Conservation (phyloP, 2,329 filamentous ascomycete genomes). For the Pochonia chlamydosporia region DNA sequence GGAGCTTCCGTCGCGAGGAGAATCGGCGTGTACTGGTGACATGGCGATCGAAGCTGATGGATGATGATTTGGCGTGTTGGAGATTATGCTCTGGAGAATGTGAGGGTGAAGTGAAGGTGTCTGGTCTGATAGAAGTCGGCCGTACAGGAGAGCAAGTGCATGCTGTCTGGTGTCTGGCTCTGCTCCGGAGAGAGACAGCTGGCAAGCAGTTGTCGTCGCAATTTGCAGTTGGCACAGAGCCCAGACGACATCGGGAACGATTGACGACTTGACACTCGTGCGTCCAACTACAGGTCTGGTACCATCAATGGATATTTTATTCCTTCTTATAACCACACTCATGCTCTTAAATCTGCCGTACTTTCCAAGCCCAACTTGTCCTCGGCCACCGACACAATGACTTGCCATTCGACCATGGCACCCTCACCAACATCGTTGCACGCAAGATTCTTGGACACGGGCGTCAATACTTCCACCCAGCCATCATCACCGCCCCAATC, state of each 20-base stretch:
- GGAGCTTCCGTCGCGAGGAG: slow-evolving; percentile 1
- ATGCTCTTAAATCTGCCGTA: not conserved
- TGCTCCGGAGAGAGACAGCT: not conserved
- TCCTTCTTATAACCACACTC: too few relatives aligned
- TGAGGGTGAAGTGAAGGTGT: slow-evolving; percentile 11
- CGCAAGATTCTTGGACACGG: slow-evolving; percentile 71
- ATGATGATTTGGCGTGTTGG: not conserved
- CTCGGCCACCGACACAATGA: slow-evolving; percentile 64
- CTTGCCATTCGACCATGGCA: slow-evolving; percentile 76
- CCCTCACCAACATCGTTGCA: slow-evolving; percentile 81
- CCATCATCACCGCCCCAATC: slow-evolving; percentile 60
- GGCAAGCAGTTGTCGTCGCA: not conserved
- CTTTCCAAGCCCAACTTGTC: slow-evolving; percentile 31
- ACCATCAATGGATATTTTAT: too few relatives aligned
- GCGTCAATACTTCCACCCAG: slow-evolving; percentile 62
- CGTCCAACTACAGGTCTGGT: too few relatives aligned
- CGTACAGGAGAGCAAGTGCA: too few relatives aligned
- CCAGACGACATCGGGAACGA: too few relatives aligned
- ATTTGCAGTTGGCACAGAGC: too few relatives aligned
- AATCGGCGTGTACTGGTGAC: not conserved
- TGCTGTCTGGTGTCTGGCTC: too few relatives aligned
- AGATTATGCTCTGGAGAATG: too few relatives aligned
- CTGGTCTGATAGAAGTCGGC: not conserved
- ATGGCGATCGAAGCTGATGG: too few relatives aligned
- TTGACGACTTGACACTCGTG: too few relatives aligned